Base-by-base conservation (phyloP, 1,284 basidiomycete genomes). In the Chondrostereum purpureum region DNA sequence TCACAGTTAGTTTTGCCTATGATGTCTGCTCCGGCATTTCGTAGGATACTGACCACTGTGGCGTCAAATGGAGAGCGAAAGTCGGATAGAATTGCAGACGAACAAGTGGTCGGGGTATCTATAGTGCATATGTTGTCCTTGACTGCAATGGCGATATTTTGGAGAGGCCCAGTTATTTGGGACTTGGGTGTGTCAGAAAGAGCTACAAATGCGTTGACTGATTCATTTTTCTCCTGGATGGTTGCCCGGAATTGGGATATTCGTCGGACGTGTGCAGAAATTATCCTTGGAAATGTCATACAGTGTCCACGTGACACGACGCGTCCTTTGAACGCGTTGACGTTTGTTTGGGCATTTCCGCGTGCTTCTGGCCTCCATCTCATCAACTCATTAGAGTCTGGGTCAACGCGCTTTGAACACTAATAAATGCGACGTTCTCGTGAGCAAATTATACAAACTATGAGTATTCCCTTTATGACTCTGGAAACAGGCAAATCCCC, bases 1-100 rank as follows among this genome's bases (percentile, higher is more conserved):
- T 99, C 95, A 64, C 92, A 93, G 60, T 97, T 97, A 0, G 93
- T 87, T 66, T 95, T 95, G 2, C 92, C 93, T 0, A 85, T 58
- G 11, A 98, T 77, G 6, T 75, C 62, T 0, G 86, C 92, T 1
- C 92, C 93, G 0, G 77, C 72, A 0, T 67, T 51, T 1, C 73
- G 67, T 0, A 99, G 66, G 2, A 81, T 64, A 1, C 66, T 52
- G 0, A 97, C 89, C 3, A 88, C 88, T 0, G 92, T 92, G 39
- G 95, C 92, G 59, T 93, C 88, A 58, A 88, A 93, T 0, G 92
- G 91, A 0, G 94, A 80, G 0, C 57, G 61, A 56, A 89, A 98
- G 18, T 77, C 85, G 49, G 71, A 61, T 3, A 96, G 72, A 65
- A 92, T 87, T 1, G 66, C 63, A 1, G 90, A 92, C 0, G 87